phyloP scores from a whole-genome alignment of 345 rosid genomes.

The Sisymbrium irio region DNA sequence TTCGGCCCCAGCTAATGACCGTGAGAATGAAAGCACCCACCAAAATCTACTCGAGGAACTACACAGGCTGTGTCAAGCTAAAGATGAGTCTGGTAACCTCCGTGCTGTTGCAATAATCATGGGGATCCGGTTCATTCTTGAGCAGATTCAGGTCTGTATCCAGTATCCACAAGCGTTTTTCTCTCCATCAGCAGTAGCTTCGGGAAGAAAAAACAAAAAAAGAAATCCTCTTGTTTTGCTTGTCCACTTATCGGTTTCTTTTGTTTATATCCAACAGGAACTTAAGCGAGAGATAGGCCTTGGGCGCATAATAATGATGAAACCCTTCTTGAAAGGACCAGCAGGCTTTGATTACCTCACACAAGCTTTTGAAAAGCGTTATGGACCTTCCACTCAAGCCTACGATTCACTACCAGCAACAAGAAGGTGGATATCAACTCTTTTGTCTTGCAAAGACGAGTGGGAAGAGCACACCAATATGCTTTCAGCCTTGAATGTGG shows the following conservation, averaged over 20 bases:
- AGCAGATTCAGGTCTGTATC: conserved; percentile 73
- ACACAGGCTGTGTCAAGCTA: conserved; percentile 49
- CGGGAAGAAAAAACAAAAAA: not conserved
- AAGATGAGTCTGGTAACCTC: conserved; percentile 44
- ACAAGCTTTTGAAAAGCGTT: conserved; percentile 55
- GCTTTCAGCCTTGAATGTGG: conserved; percentile 44
- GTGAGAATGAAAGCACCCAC: conserved; percentile 52
- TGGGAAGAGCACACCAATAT: conserved; percentile 70
- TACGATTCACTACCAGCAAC: conserved; percentile 50
- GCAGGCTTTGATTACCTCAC: conserved; percentile 76
- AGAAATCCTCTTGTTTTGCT: not conserved
- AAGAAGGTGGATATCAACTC: conserved; percentile 60
- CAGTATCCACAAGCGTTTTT: not conserved
- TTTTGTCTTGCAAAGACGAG: conserved; percentile 49
- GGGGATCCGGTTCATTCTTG: conserved; percentile 80
- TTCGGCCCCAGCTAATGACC: conserved; percentile 67
- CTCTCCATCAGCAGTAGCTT: not conserved
- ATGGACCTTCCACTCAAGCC: conserved; percentile 57
- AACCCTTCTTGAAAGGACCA: conserved; percentile 76
- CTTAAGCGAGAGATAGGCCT: conserved; percentile 70
- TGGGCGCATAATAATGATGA: conserved; percentile 72
- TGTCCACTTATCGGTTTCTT: conserved; percentile 2
- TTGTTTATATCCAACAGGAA: conserved; percentile 39
- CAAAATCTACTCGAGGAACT: conserved; percentile 58
- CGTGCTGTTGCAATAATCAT: conserved; percentile 60